Conservation (phyloP, 345 rosid species). For the Acer negundo region DNA sequence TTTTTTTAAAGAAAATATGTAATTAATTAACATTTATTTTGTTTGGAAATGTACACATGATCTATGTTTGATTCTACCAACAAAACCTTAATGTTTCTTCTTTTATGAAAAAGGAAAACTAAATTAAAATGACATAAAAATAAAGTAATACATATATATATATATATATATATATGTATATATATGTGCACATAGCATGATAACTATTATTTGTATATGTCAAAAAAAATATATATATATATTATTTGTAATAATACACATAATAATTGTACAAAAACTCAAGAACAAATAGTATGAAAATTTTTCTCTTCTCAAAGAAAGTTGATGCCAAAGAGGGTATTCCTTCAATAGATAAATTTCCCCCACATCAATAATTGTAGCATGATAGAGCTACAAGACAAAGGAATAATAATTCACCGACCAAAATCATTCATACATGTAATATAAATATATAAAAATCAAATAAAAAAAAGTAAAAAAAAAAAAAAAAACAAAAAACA, state of each 20-base stretch:
- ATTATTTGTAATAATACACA: neutral
- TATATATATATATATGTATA: too few relatives aligned
- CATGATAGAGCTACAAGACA: neutral
- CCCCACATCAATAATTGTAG: neutral
- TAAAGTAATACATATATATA: neutral
- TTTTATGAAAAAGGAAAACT: neutral
- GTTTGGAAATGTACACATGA: too few relatives aligned
- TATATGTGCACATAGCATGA: too few relatives aligned
- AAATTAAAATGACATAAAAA: neutral
- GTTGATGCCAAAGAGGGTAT: neutral
- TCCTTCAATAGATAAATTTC: neutral
- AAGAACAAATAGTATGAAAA: neutral
- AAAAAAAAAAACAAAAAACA: too few relatives aligned
- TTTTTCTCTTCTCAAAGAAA: neutral
- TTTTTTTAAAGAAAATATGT: too few relatives aligned
- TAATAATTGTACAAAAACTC: neutral
- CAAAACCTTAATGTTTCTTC: too few relatives aligned
- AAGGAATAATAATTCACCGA: constrained; percentile 14
- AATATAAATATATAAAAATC: too few relatives aligned
- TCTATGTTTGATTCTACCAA: too few relatives aligned
- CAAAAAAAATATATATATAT: too few relatives aligned
- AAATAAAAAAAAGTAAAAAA: too few relatives aligned
- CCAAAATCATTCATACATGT: neutral
- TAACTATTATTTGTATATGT: too few relatives aligned
- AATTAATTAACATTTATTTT: too few relatives aligned